Percentiles rank a stretch among this genome's conserved stretches.
phyloP scores from a whole-genome alignment of 1,284 basidiomycete genomes.

The Fomitopsis pinicola region DNA sequence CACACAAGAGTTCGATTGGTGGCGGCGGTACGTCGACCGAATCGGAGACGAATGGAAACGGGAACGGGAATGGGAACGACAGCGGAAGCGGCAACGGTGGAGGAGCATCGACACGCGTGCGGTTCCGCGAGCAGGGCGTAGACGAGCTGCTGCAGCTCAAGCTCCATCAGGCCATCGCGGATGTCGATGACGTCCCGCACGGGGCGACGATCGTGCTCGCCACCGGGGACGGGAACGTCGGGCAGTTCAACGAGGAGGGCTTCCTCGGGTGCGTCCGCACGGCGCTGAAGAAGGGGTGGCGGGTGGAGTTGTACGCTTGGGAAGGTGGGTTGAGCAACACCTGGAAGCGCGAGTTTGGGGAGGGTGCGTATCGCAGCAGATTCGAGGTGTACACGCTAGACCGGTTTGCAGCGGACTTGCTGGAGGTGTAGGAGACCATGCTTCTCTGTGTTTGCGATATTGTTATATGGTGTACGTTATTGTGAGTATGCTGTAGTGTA shows the following conservation, averaged over 20 bases:
- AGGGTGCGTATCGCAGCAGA: constrained; percentile 28
- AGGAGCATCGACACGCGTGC: constrained; percentile 29
- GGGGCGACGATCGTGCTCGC: constrained; percentile 81
- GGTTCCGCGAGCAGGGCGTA: constrained; percentile 80
- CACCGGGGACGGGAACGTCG: constrained; percentile 85
- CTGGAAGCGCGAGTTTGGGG: constrained; percentile 67
- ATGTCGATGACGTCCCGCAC: constrained; percentile 53
- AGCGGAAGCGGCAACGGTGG: background rate
- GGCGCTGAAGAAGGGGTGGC: constrained; percentile 82
- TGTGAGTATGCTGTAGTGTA: background rate
- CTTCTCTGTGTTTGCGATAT: background rate
- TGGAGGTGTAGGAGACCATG: constrained; percentile 19
- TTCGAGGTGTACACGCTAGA: constrained; percentile 29
- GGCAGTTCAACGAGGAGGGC: constrained; percentile 85
- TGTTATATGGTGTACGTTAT: background rate
- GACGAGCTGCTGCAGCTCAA: constrained; percentile 87
- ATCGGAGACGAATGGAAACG: constrained; percentile 17
- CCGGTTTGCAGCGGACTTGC: constrained; percentile 27
- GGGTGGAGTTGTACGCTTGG: constrained; percentile 85
- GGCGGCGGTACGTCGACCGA: constrained; percentile 21
- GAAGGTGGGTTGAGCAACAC: constrained; percentile 71
- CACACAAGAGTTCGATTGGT: constrained; percentile 17
- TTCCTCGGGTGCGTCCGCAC: constrained; percentile 81
- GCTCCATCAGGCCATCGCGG: constrained; percentile 76
- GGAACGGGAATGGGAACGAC: background rate